Evolutionary conservation across 257 asterid genomes (phyloP).

Genomic region (Forsythia suspensa): DNA sequence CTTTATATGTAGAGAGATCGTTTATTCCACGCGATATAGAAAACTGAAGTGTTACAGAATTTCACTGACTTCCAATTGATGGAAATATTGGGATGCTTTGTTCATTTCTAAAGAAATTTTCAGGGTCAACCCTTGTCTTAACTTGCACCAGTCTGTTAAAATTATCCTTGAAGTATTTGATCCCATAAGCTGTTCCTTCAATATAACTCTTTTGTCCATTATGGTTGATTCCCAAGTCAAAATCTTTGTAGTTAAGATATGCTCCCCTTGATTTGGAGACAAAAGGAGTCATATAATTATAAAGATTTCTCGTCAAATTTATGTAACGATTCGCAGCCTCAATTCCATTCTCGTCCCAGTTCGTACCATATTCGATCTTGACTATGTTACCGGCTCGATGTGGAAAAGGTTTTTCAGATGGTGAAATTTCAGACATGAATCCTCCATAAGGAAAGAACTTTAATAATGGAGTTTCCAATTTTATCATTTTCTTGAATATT

Average conservation of each 20-base stretch:
- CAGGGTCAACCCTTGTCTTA: slow-evolving; percentile 44
- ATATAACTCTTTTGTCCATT: slow-evolving; percentile 30
- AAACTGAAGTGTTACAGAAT: neutral
- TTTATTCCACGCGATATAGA: neutral
- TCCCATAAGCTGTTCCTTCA: slow-evolving; percentile 46
- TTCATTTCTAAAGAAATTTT: slow-evolving; percentile 40
- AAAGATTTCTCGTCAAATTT: slow-evolving; percentile 17
- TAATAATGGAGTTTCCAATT: slow-evolving; percentile 24
- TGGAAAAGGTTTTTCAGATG: slow-evolving; percentile 34
- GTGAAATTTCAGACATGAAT: slow-evolving; percentile 29
- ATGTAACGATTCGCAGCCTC: slow-evolving; percentile 15
- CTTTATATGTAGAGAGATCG: neutral
- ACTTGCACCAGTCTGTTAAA: slow-evolving; percentile 43
- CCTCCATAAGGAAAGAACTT: slow-evolving; percentile 40
- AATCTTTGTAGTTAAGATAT: slow-evolving; percentile 25
- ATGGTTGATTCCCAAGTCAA: slow-evolving; percentile 31
- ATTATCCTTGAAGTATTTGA: slow-evolving; percentile 41
- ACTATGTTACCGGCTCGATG: slow-evolving; percentile 34
- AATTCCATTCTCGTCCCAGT: slow-evolving; percentile 24
- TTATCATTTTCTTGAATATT: slow-evolving; percentile 26
- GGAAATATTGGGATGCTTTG: slow-evolving; percentile 46
- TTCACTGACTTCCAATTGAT: slow-evolving; percentile 19
- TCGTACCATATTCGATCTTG: slow-evolving; percentile 27
- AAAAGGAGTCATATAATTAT: slow-evolving; percentile 9
- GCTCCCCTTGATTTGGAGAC: slow-evolving; percentile 22